These are phyloP conservation scores for Nicotiana knightiana DNA, from an alignment of 257 asterid species.

Conservation along the genomic window DNA sequence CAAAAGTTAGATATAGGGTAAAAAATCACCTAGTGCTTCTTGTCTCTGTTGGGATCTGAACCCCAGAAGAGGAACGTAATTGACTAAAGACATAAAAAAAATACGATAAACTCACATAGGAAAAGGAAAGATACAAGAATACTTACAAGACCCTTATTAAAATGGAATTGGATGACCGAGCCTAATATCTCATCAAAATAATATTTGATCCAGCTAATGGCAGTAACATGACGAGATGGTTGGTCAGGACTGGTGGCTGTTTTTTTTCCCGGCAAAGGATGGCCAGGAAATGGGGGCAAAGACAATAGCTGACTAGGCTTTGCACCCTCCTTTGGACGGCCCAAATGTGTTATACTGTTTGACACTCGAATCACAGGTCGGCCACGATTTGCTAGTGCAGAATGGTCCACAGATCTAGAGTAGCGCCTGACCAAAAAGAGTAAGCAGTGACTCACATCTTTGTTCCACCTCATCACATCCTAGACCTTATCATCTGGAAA, in stretches of 20 bases:
- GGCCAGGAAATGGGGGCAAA: slow-evolving; percentile 86
- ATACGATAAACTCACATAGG: not conserved
- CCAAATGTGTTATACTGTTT: slow-evolving; percentile 63
- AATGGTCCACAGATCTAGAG: slow-evolving; percentile 33
- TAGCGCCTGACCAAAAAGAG: slow-evolving; percentile 30
- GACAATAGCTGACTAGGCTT: slow-evolving; percentile 75
- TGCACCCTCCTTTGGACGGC: slow-evolving; percentile 54
- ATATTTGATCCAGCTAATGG: slow-evolving; percentile 93
- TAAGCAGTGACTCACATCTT: slow-evolving; percentile 27
- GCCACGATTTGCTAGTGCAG: slow-evolving; percentile 36
- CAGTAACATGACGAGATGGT: slow-evolving; percentile 46
- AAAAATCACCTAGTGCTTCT: not conserved
- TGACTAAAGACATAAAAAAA: not conserved
- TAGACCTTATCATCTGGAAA: slow-evolving; percentile 1
- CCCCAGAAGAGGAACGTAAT: not conserved
- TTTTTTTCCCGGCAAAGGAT: slow-evolving; percentile 68
- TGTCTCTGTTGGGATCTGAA: not conserved
- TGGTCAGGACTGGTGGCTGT: slow-evolving; percentile 18
- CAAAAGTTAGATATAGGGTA: too few species aligned
- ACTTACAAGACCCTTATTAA: slow-evolving; percentile 77
- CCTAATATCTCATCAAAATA: slow-evolving; percentile 70
- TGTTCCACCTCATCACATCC: slow-evolving; percentile 36
- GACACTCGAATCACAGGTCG: slow-evolving; percentile 55
- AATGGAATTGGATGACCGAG: slow-evolving; percentile 56
- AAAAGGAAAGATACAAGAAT: slow-evolving; percentile 1